Evolutionary conservation across 2,329 filamentous ascomycete genomes (phyloP).

Genomic region (Fusarium torreyae): DNA sequence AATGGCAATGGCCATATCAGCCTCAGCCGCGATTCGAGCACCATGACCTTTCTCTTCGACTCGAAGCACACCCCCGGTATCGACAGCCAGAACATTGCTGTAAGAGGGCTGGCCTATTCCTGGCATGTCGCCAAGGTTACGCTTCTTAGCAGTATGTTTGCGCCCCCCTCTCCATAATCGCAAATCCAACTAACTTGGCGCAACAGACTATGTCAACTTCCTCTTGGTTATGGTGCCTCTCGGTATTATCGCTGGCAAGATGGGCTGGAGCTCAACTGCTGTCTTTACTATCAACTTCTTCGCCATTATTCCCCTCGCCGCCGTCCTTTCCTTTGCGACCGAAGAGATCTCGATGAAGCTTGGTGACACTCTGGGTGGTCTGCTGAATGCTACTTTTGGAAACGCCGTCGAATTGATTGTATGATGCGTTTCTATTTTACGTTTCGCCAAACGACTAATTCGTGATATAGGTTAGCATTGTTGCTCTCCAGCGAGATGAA

Average conservation of each 20-base stretch:
- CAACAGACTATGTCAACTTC: constrained; percentile 74
- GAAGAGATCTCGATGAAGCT: constrained; percentile 82
- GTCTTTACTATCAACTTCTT: constrained; percentile 86
- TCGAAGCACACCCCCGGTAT: constrained; percentile 66
- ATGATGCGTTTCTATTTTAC: constrained; percentile 47
- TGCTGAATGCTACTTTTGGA: constrained; percentile 83
- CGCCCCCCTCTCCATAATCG: neutral
- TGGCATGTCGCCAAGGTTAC: constrained; percentile 73
- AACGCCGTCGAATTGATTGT: constrained; percentile 87
- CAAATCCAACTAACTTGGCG: constrained; percentile 18
- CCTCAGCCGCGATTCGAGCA: constrained; percentile 44
- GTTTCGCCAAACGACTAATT: constrained; percentile 24
- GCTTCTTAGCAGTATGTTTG: constrained; percentile 70
- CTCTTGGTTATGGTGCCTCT: constrained; percentile 81
- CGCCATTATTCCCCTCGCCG: constrained; percentile 82
- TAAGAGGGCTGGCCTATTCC: constrained; percentile 63
- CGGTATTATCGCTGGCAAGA: constrained; percentile 76
- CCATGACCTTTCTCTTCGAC: constrained; percentile 64
- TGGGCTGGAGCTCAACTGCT: constrained; percentile 74
- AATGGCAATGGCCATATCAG: constrained; percentile 44
- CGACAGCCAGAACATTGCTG: constrained; percentile 62
- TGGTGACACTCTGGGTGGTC: constrained; percentile 80
- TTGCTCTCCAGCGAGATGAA: constrained; percentile 86
- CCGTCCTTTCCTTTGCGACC: constrained; percentile 82
- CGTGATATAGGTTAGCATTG: constrained; percentile 83